A percentile compares a stretch with the other conserved stretches of the same genome.
Conservation (phyloP, 1,139 yeast genomes). For the Lodderomyces metapsilosis region DNA sequence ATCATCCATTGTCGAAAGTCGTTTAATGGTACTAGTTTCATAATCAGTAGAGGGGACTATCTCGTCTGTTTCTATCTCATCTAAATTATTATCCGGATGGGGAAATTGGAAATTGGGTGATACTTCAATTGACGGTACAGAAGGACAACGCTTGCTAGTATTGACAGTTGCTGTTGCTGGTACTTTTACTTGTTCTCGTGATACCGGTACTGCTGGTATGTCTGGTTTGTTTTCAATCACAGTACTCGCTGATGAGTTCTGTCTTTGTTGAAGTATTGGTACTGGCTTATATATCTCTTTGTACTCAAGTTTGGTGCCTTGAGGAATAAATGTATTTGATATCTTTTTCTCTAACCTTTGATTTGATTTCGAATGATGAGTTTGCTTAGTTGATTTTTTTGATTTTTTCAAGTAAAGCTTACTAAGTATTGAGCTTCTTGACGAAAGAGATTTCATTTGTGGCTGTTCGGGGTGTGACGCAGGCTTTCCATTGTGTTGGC, state of each 20-base stretch:
- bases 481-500: background rate
- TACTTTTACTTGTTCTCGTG: too few species aligned
- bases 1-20: slow-evolving; percentile 12
- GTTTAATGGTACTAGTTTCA: slow-evolving; percentile 7
- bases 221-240: slow-evolving; percentile 1
- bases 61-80: background rate
- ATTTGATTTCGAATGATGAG: background rate
- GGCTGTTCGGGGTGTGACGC: background rate
- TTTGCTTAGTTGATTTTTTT: background rate
- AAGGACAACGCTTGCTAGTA: background rate
- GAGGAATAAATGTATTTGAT: slow-evolving; percentile 12
- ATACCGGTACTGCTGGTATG: background rate
- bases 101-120: slow-evolving; percentile 9
- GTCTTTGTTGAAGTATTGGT: slow-evolving; percentile 15
- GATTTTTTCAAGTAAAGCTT: background rate
- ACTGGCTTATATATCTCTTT: slow-evolving; percentile 18
- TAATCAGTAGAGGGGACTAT: background rate
- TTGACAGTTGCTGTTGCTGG: too few species aligned
- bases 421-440: background rate
- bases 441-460: background rate
- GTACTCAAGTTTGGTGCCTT: slow-evolving; percentile 15
- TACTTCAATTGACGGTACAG: slow-evolving; percentile 9
- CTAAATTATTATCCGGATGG: background rate
- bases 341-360: too few species aligned
- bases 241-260: slow-evolving; percentile 5